Evolutionary conservation across 1,139 yeast genomes (phyloP).

Genomic region (Eremothecium sinecaudum): DNA sequence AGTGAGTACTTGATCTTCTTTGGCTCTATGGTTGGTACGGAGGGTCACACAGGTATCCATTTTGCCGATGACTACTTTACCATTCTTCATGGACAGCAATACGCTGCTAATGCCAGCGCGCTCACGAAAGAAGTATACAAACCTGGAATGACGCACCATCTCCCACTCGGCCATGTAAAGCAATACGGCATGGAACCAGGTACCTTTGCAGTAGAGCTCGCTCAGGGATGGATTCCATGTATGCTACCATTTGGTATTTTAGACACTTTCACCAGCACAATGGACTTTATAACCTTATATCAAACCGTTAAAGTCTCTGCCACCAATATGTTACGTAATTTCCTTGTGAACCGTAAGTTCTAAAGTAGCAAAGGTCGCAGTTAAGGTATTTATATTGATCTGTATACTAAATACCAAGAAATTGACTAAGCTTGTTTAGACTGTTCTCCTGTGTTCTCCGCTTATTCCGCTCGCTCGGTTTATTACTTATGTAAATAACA

Average conservation of each 20-base stretch:
- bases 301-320: constrained; percentile 70
- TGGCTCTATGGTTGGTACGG: constrained; percentile 86
- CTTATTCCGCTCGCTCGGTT: too few species aligned
- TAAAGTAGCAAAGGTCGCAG: too few species aligned
- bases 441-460: too few species aligned
- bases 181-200: constrained; percentile 82
- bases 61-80: constrained; percentile 96
- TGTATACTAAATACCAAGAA: too few species aligned
- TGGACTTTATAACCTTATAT: constrained; percentile 61
- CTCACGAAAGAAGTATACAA: constrained; percentile 53
- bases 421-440: too few species aligned
- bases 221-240: constrained; percentile 98
- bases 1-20: constrained; percentile 84
- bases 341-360: constrained; percentile 44
- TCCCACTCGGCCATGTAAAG: constrained; percentile 60
- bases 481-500: too few species aligned
- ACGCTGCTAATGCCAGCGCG: constrained; percentile 58
- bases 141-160: constrained; percentile 80
- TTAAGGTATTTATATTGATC: too few species aligned
- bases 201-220: constrained; percentile 83
- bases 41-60: constrained; percentile 93
- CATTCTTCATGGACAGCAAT: constrained; percentile 69
- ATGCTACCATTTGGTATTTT: constrained; percentile 95
- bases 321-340: constrained; percentile 61
- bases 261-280: constrained; percentile 68